Evolutionary conservation across 768 basidiomycete genomes (phyloP), one percentile per base, ranked within the genome.

Genomic region (Rhodotorula toruloides): DNA sequence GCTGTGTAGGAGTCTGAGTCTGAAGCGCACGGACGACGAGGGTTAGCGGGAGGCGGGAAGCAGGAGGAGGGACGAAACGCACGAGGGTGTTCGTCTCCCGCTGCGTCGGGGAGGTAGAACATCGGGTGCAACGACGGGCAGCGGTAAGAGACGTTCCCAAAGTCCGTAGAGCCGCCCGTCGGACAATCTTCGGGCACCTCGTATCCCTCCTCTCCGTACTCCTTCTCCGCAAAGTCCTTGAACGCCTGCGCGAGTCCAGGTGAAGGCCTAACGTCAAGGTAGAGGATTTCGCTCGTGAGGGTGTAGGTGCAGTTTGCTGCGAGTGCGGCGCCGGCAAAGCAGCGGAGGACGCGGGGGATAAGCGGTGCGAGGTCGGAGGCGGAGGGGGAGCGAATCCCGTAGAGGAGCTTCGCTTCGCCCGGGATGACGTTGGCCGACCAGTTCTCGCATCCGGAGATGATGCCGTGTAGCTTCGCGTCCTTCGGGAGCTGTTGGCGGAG

Each of bases 401-500:
- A 53, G 21, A 11, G 9, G 16, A 53, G 31, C 8, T 21, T 13
- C 34, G 52, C 52, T 2, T n/a, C 22, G 21, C 36, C n/a, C 34
- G 52, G 52, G 13, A 53, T 53, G 22, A 53, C 52, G 52, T 53
- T 53, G 32, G 32, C 32, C 11, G 34, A 37, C 52, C 31, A 34
- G 8, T 53, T 25, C 11, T 53, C 52, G 36, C 52, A 22, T 22
- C 52, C 52, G 25, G 17, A 22, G 52, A 53, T 53, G 52, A 53
- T 53, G 11, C 52, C 52, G 36, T 53, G 52, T 10, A 53, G 34
- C 17, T 32, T 32, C 17, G 27, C 32, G 52, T 34, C 34, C 8
- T 17, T 32, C 32, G 52, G 34, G 36, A 53, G 52, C 52, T 53
- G 52, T n/a, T 53, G 52, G 3, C 52, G 36, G 19, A 53, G 52